phyloP scores from a whole-genome alignment of 768 basidiomycete genomes.

The Agaricus subrufescens region DNA sequence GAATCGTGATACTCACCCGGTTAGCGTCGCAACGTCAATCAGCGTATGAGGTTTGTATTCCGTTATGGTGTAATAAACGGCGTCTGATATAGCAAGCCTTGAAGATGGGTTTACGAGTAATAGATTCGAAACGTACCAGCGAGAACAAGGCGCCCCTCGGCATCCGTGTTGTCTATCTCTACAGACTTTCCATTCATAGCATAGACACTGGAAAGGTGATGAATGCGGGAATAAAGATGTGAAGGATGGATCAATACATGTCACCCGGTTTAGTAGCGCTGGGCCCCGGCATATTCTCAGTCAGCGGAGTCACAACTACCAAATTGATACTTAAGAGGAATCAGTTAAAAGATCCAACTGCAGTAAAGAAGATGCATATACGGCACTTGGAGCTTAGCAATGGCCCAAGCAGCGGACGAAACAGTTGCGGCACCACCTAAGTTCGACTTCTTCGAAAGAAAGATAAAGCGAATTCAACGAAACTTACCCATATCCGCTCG shows the following conservation, averaged over 20 bases:
- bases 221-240: not conserved
- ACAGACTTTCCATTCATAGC: constrained; percentile 88
- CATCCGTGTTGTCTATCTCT: constrained; percentile 86
- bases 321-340: constrained; percentile 57
- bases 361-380: constrained; percentile 26
- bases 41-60: constrained; percentile 77
- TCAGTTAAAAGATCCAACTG: not conserved
- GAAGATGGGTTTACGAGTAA: not conserved
- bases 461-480: not conserved
- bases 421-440: constrained; percentile 78
- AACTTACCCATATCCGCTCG: constrained; percentile 77
- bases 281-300: constrained; percentile 82
- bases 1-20: constrained; percentile 43
- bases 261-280: constrained; percentile 81
- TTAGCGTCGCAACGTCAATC: constrained; percentile 85
- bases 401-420: constrained; percentile 65
- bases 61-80: constrained; percentile 77
- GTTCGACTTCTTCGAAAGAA: not conserved
- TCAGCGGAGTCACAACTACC: constrained; percentile 66
- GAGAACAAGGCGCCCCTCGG: constrained; percentile 74
- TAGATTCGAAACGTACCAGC: constrained; percentile 41
- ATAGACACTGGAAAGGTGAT: constrained; percentile 47
- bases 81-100: constrained; percentile 40
- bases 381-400: constrained; percentile 81
- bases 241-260: constrained; percentile 41